Base-by-base conservation (phyloP, 2,329 filamentous ascomycete genomes). In the Alternaria sp. region DNA sequence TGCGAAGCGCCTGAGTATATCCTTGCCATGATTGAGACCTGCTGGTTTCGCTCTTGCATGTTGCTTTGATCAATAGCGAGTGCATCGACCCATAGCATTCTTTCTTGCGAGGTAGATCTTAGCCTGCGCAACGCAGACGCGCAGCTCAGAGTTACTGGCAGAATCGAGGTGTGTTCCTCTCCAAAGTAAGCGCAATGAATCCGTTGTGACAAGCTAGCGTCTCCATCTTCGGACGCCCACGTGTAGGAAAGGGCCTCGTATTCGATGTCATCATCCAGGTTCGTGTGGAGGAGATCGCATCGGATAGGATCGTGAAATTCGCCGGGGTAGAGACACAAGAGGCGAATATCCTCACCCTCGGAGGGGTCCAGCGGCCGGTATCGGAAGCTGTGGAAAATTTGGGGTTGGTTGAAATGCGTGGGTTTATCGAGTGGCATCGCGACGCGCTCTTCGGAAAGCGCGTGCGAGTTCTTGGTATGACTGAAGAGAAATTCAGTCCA, bases 181-280 rank as follows among this genome's bases (percentile, higher is more conserved):
- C 62, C 62, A 11, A 62, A 15, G 46, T 65, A 65, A n/a, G 62
- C 55, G 30, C 61, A 65, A 13, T 32, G 21, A n/a, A 68, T 51
- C 9, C 36, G 32, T 17, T 65, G 60, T n/a, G 60, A 60, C 17
- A 65, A 59, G 23, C 46, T 62, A 30, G 59, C 44, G 46, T 68
- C 64, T 17, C 66, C 66, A 43, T 62, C 61, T 57, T 68, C 66
- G 11, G 64, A 59, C 2, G 66, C 70, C 69, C 70, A 73, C 2
- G 68, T 59, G 56, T 73, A 73, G 5, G 68, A 70, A n/a, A 70
- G 49, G n/a, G 70, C 69, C 57, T 73, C 69, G 25, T 71, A 73
- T 36, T 59, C 56, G 47, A 62, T 59, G 19, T 59, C 60, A 57
- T 57, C 50, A 19, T 59, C 60, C 49, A 62, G 50, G 17, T 47